Conservation (phyloP, 164 flowering plant genomes). For the Cinnamomum chago region DNA sequence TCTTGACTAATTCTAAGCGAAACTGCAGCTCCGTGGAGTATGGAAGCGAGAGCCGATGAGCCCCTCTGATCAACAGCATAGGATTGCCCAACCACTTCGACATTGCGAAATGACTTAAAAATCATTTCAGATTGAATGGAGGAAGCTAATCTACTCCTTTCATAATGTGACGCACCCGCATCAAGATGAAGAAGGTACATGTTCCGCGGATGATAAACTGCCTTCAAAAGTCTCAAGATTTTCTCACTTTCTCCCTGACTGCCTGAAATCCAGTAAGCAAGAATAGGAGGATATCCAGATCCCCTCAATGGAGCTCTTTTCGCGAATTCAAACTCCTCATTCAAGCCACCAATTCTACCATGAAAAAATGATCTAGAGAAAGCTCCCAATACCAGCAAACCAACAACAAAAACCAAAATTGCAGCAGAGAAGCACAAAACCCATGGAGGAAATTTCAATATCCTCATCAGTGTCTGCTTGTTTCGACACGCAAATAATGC, state of each 20-base stretch:
- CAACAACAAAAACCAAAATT: constrained; percentile 4
- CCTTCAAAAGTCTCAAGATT: constrained; percentile 37
- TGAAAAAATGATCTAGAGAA: constrained; percentile 10
- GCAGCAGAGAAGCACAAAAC: constrained; percentile 1
- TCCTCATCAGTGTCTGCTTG: constrained; percentile 1
- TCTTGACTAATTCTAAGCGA: constrained; percentile 28
- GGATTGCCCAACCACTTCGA: constrained; percentile 36
- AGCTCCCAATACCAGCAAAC: constrained; percentile 14
- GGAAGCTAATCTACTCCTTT: constrained; percentile 29
- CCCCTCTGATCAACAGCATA: constrained; percentile 33
- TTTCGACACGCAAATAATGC: neutral
- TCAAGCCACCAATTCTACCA: neutral
- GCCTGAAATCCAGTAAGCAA: constrained; percentile 52
- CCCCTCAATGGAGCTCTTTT: constrained; percentile 20
- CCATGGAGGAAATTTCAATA: constrained; percentile 9
- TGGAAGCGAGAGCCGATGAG: constrained; percentile 37
- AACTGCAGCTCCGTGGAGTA: constrained; percentile 49
- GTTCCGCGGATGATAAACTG: constrained; percentile 59
- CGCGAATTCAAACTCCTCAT: constrained; percentile 6
- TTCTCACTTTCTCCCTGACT: constrained; percentile 28
- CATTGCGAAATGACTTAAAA: constrained; percentile 39
- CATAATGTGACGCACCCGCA: constrained; percentile 21
- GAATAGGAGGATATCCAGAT: constrained; percentile 33
- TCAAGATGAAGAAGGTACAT: constrained; percentile 45
- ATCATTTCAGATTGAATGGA: constrained; percentile 22